Conservation (phyloP, 2,329 filamentous ascomycete genomes). For the Trichoderma breve region DNA sequence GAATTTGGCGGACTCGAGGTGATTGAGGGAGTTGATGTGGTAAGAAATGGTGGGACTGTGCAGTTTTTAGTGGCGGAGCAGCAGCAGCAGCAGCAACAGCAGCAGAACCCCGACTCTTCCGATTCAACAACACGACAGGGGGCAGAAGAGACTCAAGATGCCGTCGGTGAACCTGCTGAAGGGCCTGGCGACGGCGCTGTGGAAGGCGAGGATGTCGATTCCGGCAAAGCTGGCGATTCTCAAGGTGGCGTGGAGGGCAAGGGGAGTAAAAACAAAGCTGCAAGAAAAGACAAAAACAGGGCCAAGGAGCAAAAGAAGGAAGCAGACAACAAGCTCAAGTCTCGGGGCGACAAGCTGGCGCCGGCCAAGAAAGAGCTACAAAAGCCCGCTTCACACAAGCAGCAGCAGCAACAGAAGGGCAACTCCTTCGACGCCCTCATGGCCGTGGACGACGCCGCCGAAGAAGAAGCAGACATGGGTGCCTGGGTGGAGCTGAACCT, state of each 20-base stretch:
- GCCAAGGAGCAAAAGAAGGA: slow-evolving; percentile 29
- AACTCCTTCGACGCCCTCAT: slow-evolving; percentile 55
- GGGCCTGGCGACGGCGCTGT: slow-evolving; percentile 57
- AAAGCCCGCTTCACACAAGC: slow-evolving; percentile 39
- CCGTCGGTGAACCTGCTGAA: slow-evolving; percentile 58
- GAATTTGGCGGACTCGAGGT: slow-evolving; percentile 92
- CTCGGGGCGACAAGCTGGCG: slow-evolving; percentile 21
- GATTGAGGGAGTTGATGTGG: slow-evolving; percentile 85
- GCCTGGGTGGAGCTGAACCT: slow-evolving; percentile 75
- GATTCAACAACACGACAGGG: slow-evolving; percentile 21
- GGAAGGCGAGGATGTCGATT: slow-evolving; percentile 34
- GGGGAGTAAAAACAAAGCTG: slow-evolving; percentile 30
- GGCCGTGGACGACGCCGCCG: slow-evolving; percentile 49
- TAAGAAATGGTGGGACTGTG: slow-evolving; percentile 60
- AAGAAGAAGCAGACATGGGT: slow-evolving; percentile 65
- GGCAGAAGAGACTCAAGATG: slow-evolving; percentile 22
- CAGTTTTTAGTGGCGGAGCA: slow-evolving; percentile 50
- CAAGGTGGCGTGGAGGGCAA: slow-evolving; percentile 32
- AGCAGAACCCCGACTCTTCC: slow-evolving; percentile 23
- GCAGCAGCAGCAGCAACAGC: slow-evolving; percentile 17
- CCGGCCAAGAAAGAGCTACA: slow-evolving; percentile 37
- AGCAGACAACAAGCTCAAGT: slow-evolving; percentile 29
- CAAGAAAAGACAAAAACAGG: slow-evolving; percentile 35
- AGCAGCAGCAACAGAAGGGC: slow-evolving; percentile 26
- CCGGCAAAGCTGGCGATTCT: slow-evolving; percentile 34